These are phyloP conservation scores for Ceratocystis smalleyi DNA, from an alignment of 2,329 filamentous ascomycete species.

Conservation along the genomic window DNA sequence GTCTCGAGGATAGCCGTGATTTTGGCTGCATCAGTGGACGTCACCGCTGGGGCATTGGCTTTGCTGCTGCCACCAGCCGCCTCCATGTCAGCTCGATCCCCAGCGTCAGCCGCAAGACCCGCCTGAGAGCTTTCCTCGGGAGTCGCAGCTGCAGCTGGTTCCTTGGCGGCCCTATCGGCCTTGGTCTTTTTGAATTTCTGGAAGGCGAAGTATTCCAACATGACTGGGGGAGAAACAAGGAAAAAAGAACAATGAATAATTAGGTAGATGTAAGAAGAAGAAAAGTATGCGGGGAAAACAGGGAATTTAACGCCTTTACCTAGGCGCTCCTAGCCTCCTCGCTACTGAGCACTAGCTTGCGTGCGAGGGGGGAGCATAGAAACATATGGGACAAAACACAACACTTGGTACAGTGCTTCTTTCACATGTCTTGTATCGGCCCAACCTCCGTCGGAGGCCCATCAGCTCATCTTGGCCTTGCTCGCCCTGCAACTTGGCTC, in stretches of 20 bases:
- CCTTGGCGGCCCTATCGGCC: constrained; percentile 31
- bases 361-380: no score
- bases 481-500: no score
- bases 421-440: neutral
- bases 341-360: no score
- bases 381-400: no score
- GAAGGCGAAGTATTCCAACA: constrained; percentile 48
- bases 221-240: constrained; percentile 21
- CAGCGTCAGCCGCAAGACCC: neutral
- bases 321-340: no score
- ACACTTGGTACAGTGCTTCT: no score
- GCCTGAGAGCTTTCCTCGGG: neutral
- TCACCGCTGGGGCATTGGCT: neutral
- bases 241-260: neutral
- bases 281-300: neutral
- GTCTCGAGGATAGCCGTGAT: neutral
- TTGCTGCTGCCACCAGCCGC: constrained; percentile 17
- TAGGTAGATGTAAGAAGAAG: neutral
- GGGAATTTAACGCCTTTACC: no score
- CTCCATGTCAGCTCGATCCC: constrained; percentile 12
- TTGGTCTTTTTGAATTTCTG: constrained; percentile 48
- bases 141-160: neutral
- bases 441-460: neutral
- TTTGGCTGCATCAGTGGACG: neutral
- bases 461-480: neutral